Evolutionary conservation across 768 basidiomycete species (phyloP).

Genomic region (Serendipita sp.): DNA sequence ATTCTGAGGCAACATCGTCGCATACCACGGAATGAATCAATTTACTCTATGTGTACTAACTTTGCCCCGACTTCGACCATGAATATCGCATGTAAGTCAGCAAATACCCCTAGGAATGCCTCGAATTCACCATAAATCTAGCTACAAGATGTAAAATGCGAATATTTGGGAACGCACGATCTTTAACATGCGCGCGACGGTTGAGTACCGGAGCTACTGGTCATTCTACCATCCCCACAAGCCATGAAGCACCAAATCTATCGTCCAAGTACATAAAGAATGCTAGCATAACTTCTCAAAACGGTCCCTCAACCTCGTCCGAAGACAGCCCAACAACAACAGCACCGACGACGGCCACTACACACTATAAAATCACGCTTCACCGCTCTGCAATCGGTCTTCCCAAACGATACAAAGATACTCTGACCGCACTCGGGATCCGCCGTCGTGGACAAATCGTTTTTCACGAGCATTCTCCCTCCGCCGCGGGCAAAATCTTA

Average conservation of each 20-base stretch:
- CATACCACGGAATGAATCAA: too few relatives aligned
- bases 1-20: too few relatives aligned
- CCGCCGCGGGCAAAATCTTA: slow-evolving; percentile 74
- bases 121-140: too few relatives aligned
- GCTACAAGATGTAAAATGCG: too few relatives aligned
- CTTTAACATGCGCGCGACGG: too few relatives aligned
- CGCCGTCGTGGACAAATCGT: slow-evolving; percentile 74
- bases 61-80: too few relatives aligned
- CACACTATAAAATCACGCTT: slow-evolving; percentile 83
- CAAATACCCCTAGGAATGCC: too few relatives aligned
- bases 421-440: slow-evolving; percentile 69
- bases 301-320: background rate
- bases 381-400: slow-evolving; percentile 77
- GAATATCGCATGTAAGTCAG: too few relatives aligned
- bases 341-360: too few relatives aligned
- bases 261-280: background rate
- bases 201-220: too few relatives aligned
- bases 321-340: background rate
- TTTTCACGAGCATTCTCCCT: slow-evolving; percentile 56
- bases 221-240: background rate
- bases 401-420: slow-evolving; percentile 51
- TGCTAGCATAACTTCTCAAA: background rate
- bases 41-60: too few relatives aligned
- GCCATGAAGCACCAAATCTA: background rate
- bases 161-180: too few relatives aligned